These are phyloP conservation scores for Linanthus parryae DNA, from an alignment of 148 eudicot genomes.

Conservation along the genomic window DNA sequence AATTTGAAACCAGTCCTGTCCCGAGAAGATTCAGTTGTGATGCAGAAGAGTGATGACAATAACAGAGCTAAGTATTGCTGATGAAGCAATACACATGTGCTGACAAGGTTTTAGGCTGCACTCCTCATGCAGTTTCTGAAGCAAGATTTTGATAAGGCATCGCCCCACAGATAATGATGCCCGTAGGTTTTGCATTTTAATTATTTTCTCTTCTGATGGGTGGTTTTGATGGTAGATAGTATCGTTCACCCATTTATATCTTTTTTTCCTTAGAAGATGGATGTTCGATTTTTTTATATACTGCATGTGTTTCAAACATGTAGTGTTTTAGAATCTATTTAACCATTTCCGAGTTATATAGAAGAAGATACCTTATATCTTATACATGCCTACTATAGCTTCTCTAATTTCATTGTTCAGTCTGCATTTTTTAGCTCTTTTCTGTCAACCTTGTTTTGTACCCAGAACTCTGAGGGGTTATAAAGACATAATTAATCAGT, in stretches of 20 bases:
- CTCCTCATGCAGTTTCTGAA: constrained; percentile 20
- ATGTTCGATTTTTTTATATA: constrained; percentile 1
- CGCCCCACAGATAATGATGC: constrained; percentile 17
- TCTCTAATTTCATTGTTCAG: too few relatives aligned
- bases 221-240: constrained; percentile 7
- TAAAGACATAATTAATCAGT: too few relatives aligned
- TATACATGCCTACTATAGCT: too few relatives aligned
- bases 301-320: too few relatives aligned
- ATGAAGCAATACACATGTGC: too few relatives aligned
- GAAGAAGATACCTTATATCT: too few relatives aligned
- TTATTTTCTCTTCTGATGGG: neutral
- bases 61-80: constrained; percentile 18
- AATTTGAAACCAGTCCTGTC: constrained; percentile 24
- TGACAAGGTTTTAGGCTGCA: constrained; percentile 19
- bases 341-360: too few relatives aligned
- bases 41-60: constrained; percentile 23
- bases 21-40: constrained; percentile 38
- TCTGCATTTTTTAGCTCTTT: too few relatives aligned
- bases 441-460: too few relatives aligned
- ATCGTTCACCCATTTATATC: constrained; percentile 1
- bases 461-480: too few relatives aligned
- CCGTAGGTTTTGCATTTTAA: neutral
- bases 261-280: neutral
- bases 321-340: too few relatives aligned
- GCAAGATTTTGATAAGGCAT: constrained; percentile 21